Conservation (phyloP, 306 rosid genomes). For the Trifolium fragiferum region DNA sequence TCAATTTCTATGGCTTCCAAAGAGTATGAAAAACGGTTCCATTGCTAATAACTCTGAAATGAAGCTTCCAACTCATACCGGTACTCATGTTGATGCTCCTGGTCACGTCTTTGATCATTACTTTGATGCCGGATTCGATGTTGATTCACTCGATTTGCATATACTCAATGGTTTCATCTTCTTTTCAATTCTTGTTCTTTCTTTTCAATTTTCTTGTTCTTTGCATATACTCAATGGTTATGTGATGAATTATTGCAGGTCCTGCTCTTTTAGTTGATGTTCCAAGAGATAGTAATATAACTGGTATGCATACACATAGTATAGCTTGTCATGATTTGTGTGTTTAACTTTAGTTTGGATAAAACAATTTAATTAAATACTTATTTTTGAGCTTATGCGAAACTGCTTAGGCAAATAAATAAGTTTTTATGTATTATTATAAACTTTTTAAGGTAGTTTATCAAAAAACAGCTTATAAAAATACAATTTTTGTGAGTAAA, state of each 20-base stretch:
- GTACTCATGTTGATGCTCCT: constrained; percentile 87
- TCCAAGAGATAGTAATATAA: constrained; percentile 75
- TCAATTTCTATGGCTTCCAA: constrained; percentile 69
- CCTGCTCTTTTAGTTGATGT: constrained; percentile 82
- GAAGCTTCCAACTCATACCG: constrained; percentile 82
- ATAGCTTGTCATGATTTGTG: constrained; percentile 8
- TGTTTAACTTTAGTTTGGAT: neutral
- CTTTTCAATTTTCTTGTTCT: neutral
- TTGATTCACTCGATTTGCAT: constrained; percentile 79
- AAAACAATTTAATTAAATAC: too few species aligned
- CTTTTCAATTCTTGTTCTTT: neutral
- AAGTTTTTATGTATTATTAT: too few species aligned
- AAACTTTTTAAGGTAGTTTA: too few species aligned
- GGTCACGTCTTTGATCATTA: constrained; percentile 81
- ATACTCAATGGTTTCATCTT: constrained; percentile 67
- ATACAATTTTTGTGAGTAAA: too few species aligned
- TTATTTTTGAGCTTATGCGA: too few species aligned
- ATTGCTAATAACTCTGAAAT: constrained; percentile 66
- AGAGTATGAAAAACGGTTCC: constrained; percentile 88
- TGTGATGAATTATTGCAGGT: constrained; percentile 52
- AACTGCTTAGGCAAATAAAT: too few species aligned
- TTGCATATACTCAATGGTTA: too few species aligned
- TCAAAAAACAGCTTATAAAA: too few species aligned
- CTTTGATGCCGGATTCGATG: constrained; percentile 84
- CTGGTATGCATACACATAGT: constrained; percentile 62